phyloP scores from a whole-genome alignment of 1,284 basidiomycete species.

The Sporisorium graminicola region DNA sequence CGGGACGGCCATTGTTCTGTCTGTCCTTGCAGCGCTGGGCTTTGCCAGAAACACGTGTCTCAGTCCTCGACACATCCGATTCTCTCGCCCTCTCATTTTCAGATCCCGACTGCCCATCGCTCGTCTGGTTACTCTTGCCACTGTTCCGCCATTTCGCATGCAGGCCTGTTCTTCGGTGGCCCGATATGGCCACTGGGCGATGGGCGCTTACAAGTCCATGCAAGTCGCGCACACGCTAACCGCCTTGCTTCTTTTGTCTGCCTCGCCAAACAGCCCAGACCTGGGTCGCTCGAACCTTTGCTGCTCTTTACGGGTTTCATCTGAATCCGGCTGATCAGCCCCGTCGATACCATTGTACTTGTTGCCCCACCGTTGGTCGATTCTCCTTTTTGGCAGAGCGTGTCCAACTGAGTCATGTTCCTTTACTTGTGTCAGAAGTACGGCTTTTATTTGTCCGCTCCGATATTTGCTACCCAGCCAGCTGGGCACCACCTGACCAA shows the following conservation, averaged over 20 bases:
- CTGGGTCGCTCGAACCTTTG: neutral
- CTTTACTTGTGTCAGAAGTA: conserved; percentile 29
- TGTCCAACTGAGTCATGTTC: conserved; percentile 21
- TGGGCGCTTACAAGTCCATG: neutral
- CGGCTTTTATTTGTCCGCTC: conserved; percentile 1
- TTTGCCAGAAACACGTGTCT: conserved; percentile 34
- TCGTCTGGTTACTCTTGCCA: too few relatives aligned
- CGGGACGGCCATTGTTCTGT: conserved; percentile 2
- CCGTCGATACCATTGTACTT: neutral
- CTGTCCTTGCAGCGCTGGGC: conserved; percentile 10
- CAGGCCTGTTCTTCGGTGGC: neutral
- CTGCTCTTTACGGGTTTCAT: neutral
- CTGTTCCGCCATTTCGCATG: neutral
- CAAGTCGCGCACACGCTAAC: neutral
- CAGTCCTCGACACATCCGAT: conserved; percentile 23
- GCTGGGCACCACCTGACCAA: neutral
- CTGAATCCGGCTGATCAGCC: conserved; percentile 30
- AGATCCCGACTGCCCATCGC: conserved; percentile 13
- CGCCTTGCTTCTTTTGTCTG: neutral
- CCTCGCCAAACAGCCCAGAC: neutral
- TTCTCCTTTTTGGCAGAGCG: too few relatives aligned
- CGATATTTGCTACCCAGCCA: neutral
- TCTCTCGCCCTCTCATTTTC: conserved; percentile 2
- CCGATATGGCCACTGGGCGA: neutral
- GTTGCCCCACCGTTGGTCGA: too few relatives aligned